Conservation (phyloP, 2,329 filamentous ascomycete species). For the Alternaria infectoria region DNA sequence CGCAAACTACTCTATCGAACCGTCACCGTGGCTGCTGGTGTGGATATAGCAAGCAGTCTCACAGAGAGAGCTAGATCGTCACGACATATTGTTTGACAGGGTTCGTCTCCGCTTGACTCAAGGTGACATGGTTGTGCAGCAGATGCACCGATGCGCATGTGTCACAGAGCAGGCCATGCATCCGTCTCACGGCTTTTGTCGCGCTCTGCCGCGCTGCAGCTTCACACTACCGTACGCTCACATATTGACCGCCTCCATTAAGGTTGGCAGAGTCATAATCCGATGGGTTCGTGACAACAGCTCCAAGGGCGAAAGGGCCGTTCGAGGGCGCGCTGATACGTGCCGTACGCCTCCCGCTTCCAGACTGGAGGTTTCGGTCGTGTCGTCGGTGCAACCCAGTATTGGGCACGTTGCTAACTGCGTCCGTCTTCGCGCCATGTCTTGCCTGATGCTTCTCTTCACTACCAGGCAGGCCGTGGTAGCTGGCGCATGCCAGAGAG, state of each 20-base stretch:
- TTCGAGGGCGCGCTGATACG: neutral
- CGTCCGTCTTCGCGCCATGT: neutral
- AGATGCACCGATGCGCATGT: neutral
- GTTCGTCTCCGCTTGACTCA: constrained; percentile 1
- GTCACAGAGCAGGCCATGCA: neutral
- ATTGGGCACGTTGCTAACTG: neutral
- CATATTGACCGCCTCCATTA: neutral
- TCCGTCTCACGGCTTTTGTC: neutral
- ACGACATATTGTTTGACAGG: neutral
- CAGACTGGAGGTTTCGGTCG: neutral
- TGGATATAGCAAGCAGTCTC: neutral
- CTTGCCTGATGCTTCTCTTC: neutral
- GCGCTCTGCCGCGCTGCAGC: neutral
- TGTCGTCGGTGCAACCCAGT: neutral
- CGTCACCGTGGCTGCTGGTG: neutral
- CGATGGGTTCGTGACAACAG: neutral
- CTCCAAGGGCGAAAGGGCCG: neutral
- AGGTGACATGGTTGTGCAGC: constrained; percentile 4
- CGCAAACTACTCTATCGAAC: neutral
- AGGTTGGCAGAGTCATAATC: neutral
- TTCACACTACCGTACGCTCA: constrained; percentile 1
- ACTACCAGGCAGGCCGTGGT: neutral
- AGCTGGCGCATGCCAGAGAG: neutral
- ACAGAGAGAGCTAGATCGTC: neutral
- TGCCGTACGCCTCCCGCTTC: neutral